Evolutionary conservation across 805 yeast genomes (phyloP).

Genomic region (Spencermartinsiella europaea): DNA sequence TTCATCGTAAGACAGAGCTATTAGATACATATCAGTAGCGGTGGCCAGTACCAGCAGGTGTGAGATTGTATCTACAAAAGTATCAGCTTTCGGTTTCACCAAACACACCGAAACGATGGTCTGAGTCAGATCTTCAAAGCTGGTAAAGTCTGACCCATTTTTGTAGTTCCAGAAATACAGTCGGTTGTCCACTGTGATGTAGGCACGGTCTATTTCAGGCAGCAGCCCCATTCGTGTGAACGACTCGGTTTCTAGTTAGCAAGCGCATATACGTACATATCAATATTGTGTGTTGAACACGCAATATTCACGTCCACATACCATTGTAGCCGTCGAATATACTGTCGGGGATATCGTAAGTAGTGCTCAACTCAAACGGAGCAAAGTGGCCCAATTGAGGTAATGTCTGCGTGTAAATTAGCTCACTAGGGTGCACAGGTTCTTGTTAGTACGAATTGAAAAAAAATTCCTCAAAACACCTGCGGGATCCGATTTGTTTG

Average conservation of each 20-base stretch:
- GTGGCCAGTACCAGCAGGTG: slow-evolving; percentile 74
- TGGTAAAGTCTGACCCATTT: slow-evolving; percentile 60
- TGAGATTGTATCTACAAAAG: slow-evolving; percentile 73
- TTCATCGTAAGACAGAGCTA: slow-evolving; percentile 56
- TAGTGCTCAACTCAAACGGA: slow-evolving; percentile 70
- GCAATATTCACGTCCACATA: too few species aligned
- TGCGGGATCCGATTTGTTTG: too few species aligned
- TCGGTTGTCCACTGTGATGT: slow-evolving; percentile 81
- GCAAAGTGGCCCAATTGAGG: slow-evolving; percentile 30
- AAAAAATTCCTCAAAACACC: too few species aligned
- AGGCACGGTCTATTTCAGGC: slow-evolving; percentile 71
- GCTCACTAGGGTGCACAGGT: too few species aligned
- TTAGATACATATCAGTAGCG: slow-evolving; percentile 67
- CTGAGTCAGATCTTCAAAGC: slow-evolving; percentile 77
- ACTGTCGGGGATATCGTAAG: slow-evolving; percentile 72
- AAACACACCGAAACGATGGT: slow-evolving; percentile 70
- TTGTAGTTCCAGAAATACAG: slow-evolving; percentile 77
- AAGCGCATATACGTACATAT: too few species aligned
- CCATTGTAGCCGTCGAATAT: slow-evolving; percentile 63
- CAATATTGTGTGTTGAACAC: too few species aligned
- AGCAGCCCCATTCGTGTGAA: slow-evolving; percentile 77
- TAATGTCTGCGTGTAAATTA: slow-evolving; percentile 19
- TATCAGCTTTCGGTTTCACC: slow-evolving; percentile 75
- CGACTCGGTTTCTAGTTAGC: slow-evolving; percentile 42
- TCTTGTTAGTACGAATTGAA: too few species aligned